These are phyloP conservation scores for Cystobasidiopsis lactophilus DNA, from an alignment of 768 basidiomycete species.

Conservation along the genomic window DNA sequence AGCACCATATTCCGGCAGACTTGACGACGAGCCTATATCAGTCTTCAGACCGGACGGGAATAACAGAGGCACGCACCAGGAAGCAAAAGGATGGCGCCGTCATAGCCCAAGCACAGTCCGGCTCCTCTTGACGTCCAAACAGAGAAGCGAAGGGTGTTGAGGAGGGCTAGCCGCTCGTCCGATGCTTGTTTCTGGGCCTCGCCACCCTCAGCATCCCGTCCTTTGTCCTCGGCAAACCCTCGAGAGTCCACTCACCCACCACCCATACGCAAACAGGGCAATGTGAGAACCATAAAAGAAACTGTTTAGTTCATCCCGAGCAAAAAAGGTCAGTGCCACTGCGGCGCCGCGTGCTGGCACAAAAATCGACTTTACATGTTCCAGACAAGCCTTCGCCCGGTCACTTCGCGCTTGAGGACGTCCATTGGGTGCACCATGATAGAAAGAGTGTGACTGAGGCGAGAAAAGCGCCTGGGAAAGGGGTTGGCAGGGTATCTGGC, in stretches of 20 bases:
- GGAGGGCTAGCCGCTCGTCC: conserved; percentile 41
- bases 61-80: conserved; percentile 32
- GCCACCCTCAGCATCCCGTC: background rate
- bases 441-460: too few species aligned
- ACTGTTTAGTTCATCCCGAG: too few species aligned
- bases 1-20: conserved; percentile 30
- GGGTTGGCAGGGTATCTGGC: too few species aligned
- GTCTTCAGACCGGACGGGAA: too few species aligned
- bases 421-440: too few species aligned
- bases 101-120: conserved; percentile 67
- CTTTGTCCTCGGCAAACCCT: background rate
- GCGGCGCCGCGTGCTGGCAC: too few species aligned
- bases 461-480: too few species aligned
- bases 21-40: too few species aligned
- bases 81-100: conserved; percentile 64
- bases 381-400: conserved; percentile 19
- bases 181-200: conserved; percentile 29
- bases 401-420: conserved; percentile 14
- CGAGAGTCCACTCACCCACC: conserved; percentile 21
- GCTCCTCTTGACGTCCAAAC: conserved; percentile 83
- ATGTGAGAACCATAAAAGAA: conserved; percentile 60
- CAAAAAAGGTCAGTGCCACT: too few species aligned
- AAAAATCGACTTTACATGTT: too few species aligned
- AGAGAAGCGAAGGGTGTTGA: conserved; percentile 59
- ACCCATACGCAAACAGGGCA: conserved; percentile 59